Conservation (phyloP, 257 asterid genomes). For the Mentha longifolia region DNA sequence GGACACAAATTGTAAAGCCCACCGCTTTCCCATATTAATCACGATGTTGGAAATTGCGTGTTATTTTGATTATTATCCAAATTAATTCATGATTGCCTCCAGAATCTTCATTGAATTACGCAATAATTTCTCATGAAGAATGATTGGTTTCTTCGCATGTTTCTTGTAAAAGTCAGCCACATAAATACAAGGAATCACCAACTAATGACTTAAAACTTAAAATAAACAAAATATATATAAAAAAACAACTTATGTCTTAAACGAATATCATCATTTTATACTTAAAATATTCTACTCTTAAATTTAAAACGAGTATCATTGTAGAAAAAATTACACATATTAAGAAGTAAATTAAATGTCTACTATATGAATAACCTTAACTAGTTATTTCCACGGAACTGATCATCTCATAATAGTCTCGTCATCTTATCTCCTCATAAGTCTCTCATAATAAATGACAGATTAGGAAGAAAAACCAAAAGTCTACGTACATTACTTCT, state of each 20-base stretch:
- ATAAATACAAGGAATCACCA: too few species aligned
- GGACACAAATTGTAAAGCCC: too few species aligned
- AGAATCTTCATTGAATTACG: not conserved
- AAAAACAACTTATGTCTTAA: too few species aligned
- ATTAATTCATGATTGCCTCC: not conserved
- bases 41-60: not conserved
- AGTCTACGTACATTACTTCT: not conserved
- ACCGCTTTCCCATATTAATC: not conserved
- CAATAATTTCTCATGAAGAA: not conserved
- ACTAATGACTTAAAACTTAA: too few species aligned
- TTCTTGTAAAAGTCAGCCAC: too few species aligned
- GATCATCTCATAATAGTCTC: not conserved
- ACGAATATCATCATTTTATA: not conserved
- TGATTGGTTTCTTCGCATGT: too few species aligned
- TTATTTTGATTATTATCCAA: not conserved
- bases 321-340: too few species aligned
- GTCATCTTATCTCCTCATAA: not conserved
- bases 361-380: not conserved
- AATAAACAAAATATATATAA: too few species aligned
- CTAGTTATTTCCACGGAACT: not conserved
- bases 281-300: not conserved
- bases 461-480: too few species aligned
- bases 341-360: too few species aligned
- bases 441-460: too few species aligned
- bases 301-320: too few species aligned